phyloP scores from a whole-genome alignment of 2,329 filamentous ascomycete genomes.

The Didymella exigua region DNA sequence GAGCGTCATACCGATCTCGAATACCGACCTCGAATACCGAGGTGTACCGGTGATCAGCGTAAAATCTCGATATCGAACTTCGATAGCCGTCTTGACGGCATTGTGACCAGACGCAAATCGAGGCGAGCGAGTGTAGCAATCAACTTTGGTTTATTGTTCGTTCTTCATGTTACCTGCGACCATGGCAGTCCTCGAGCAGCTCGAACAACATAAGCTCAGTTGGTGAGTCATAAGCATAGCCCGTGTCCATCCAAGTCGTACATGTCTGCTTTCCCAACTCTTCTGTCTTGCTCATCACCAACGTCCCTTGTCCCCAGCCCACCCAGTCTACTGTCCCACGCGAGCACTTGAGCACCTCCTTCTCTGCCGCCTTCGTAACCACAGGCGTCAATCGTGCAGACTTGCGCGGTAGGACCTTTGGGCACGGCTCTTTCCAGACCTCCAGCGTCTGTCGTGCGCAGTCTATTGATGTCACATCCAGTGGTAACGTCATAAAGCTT shows the following conservation, averaged over 20 bases:
- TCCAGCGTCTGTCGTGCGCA: constrained; percentile 13
- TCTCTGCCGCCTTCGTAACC: constrained; percentile 8
- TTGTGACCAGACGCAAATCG: not conserved
- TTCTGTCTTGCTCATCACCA: constrained; percentile 4
- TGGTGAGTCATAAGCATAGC: constrained; percentile 11
- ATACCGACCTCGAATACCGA: no score
- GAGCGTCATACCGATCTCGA: no score
- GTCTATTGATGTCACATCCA: not conserved
- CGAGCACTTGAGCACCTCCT: not conserved
- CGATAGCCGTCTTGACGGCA: not conserved
- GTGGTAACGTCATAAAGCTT: constrained; percentile 11
- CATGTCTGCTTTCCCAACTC: not conserved
- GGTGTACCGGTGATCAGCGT: not conserved
- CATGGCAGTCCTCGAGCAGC: constrained; percentile 11
- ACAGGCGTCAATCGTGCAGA: constrained; percentile 13
- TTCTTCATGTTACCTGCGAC: constrained; percentile 3
- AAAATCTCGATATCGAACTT: not conserved
- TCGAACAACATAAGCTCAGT: constrained; percentile 16
- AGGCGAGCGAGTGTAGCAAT: not conserved
- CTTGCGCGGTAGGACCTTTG: constrained; percentile 7
- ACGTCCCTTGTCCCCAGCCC: constrained; percentile 2
- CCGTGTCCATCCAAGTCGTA: constrained; percentile 8
- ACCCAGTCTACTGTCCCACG: not conserved
- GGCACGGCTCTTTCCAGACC: constrained; percentile 17
- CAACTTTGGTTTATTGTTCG: not conserved